phyloP scores from a whole-genome alignment of 2,329 filamentous ascomycete genomes.

The Aspergillus aculeatinus region DNA sequence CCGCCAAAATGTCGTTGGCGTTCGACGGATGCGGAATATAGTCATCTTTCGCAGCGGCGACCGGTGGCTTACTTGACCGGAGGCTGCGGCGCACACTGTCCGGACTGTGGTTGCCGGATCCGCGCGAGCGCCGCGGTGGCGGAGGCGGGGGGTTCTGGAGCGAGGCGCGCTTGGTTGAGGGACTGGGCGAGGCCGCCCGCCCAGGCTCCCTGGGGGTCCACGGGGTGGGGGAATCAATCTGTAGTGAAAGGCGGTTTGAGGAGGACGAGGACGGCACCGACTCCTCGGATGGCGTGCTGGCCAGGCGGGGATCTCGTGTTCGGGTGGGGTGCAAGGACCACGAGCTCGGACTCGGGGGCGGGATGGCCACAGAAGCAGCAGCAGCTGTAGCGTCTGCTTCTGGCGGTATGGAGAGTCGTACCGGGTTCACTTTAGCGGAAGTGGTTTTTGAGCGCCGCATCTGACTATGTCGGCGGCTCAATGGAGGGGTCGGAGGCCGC shows the following conservation, averaged over 20 bases:
- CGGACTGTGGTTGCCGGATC: slow-evolving; percentile 41
- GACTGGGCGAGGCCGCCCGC: slow-evolving; percentile 19
- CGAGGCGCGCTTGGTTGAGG: slow-evolving; percentile 31
- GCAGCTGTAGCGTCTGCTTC: slow-evolving; percentile 45
- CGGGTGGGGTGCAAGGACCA: slow-evolving; percentile 24
- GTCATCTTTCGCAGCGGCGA: slow-evolving; percentile 15
- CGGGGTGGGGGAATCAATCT: slow-evolving; percentile 10
- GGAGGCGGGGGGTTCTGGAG: slow-evolving; percentile 40
- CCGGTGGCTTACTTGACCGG: slow-evolving; percentile 18
- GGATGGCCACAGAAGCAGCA: neutral
- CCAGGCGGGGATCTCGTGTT: slow-evolving; percentile 12
- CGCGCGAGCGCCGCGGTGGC: slow-evolving; percentile 48
- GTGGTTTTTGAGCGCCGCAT: slow-evolving; percentile 39
- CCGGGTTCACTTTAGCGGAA: slow-evolving; percentile 32
- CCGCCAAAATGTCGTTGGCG: slow-evolving; percentile 65
- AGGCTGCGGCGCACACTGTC: slow-evolving; percentile 25
- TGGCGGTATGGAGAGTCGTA: slow-evolving; percentile 40
- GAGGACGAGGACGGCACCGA: slow-evolving; percentile 3
- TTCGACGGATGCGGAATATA: slow-evolving; percentile 41
- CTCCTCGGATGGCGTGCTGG: slow-evolving; percentile 17
- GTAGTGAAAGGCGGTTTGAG: neutral
- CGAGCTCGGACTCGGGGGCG: slow-evolving; percentile 30
- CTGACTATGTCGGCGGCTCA: slow-evolving; percentile 50
- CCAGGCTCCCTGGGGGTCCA: slow-evolving; percentile 5
- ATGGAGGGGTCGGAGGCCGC: slow-evolving; percentile 50